A percentile compares a stretch with the other conserved stretches of the same genome.
These are phyloP conservation scores for Echeveria elegans DNA, from an alignment of 164 flowering plant species.

Conservation along the genomic window DNA sequence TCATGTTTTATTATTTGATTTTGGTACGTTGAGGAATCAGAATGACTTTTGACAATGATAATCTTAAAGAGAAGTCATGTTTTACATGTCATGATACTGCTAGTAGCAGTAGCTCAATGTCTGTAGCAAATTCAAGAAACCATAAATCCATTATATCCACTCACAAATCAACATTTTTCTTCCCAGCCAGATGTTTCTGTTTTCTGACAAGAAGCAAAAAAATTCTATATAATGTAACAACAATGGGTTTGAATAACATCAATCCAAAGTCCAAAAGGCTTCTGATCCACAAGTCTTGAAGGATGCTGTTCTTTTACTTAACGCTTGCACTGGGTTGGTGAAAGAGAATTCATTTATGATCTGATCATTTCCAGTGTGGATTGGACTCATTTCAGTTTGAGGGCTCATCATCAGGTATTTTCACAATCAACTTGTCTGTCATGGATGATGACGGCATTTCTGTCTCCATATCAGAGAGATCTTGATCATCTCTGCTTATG, in stretches of 20 bases:
- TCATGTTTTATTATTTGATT: too few relatives aligned
- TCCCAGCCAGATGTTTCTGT: background rate
- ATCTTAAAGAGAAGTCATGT: background rate
- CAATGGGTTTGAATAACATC: background rate
- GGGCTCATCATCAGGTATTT: slow-evolving; percentile 20
- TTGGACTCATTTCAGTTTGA: slow-evolving; percentile 13
- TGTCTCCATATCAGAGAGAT: slow-evolving; percentile 31
- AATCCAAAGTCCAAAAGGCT: background rate
- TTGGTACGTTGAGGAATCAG: background rate
- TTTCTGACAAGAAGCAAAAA: too few relatives aligned
- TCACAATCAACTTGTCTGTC: slow-evolving; percentile 17
- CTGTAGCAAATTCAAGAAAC: background rate
- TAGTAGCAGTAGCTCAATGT: too few relatives aligned
- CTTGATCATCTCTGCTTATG: slow-evolving; percentile 20
- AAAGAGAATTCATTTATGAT: slow-evolving; percentile 40
- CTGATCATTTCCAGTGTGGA: slow-evolving; percentile 13
- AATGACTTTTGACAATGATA: background rate
- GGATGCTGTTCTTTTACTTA: slow-evolving; percentile 11
- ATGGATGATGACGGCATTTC: slow-evolving; percentile 22
- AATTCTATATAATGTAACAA: too few relatives aligned
- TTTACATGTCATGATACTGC: background rate
- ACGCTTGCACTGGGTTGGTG: slow-evolving; percentile 30
- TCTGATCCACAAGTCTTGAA: background rate
- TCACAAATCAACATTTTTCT: background rate
- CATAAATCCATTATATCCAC: background rate